A percentile compares a stretch with the other conserved stretches of the same genome.
Evolutionary conservation across 495 filamentous ascomycete genomes (phyloP).

Genomic region (Daldinia caldariorum): DNA sequence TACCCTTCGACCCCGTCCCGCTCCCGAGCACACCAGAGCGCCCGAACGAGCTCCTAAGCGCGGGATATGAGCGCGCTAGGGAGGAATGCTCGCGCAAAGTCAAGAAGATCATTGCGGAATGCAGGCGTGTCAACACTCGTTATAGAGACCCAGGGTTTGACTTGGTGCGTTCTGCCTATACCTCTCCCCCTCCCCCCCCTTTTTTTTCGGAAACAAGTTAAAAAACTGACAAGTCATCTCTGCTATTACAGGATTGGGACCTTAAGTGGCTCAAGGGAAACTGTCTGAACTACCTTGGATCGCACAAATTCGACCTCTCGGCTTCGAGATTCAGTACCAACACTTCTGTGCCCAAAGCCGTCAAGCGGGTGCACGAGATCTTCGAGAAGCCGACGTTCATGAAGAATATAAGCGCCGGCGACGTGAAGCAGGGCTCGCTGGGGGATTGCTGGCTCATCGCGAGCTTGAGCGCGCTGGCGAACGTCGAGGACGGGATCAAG

Average conservation of each 20-base stretch:
- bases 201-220: constrained; percentile 27
- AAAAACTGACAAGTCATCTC: constrained; percentile 39
- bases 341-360: constrained; percentile 64
- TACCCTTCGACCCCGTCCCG: constrained; percentile 60
- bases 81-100: constrained; percentile 80
- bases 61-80: constrained; percentile 79
- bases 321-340: constrained; percentile 52
- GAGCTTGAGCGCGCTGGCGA: constrained; percentile 83
- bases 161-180: constrained; percentile 61
- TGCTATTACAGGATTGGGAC: constrained; percentile 57
- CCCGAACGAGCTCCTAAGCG: constrained; percentile 59
- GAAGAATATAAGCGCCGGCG: constrained; percentile 76
- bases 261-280: constrained; percentile 60
- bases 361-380: constrained; percentile 83
- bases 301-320: constrained; percentile 55
- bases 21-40: constrained; percentile 56
- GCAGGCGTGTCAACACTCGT: constrained; percentile 84
- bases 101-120: constrained; percentile 87
- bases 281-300: constrained; percentile 58
- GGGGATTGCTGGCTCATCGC: constrained; percentile 96
- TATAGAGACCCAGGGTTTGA: constrained; percentile 93
- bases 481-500: constrained; percentile 78
- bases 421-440: constrained; percentile 81
- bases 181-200: constrained; percentile 35
- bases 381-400: constrained; percentile 89